Conservation (phyloP, 352 stramenopile genomes). For the Phytopythium kandeliae region DNA sequence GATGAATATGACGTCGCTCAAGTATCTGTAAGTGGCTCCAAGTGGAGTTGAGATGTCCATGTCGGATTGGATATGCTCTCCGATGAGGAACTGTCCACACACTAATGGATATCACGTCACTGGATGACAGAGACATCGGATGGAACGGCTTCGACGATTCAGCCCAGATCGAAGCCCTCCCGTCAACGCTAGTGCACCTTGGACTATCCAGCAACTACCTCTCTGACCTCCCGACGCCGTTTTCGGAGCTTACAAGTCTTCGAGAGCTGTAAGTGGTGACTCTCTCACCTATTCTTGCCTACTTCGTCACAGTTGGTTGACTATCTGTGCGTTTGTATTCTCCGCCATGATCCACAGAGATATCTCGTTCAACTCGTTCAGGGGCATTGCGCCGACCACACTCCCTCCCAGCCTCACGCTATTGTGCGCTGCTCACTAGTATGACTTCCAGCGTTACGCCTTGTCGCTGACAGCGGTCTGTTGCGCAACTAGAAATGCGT, state of each 20-base stretch:
- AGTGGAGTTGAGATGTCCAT: no score
- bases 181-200: conserved; percentile 18
- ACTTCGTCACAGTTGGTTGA: conserved; percentile 1
- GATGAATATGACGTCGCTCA: conserved; percentile 13
- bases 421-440: conserved; percentile 8
- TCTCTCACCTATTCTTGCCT: background rate
- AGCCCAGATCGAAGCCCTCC: conserved; percentile 14
- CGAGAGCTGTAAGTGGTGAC: conserved; percentile 9
- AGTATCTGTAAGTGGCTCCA: conserved; percentile 17
- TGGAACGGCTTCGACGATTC: conserved; percentile 28
- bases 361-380: conserved; percentile 9
- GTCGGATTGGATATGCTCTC: no score
- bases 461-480: background rate
- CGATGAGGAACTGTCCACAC: no score
- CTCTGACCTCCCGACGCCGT: conserved; percentile 15
- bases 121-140: conserved; percentile 20
- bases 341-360: conserved; percentile 5
- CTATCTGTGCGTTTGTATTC: no score
- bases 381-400: conserved; percentile 2
- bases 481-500: conserved; percentile 10
- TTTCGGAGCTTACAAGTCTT: conserved; percentile 18
- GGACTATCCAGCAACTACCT: conserved; percentile 15
- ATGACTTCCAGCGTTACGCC: background rate
- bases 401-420: conserved; percentile 17
- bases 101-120: background rate